Evolutionary conservation across 257 asterid species (phyloP), one percentile per base, ranked within the genome.

Genomic region (Nicotiana attenuata): DNA sequence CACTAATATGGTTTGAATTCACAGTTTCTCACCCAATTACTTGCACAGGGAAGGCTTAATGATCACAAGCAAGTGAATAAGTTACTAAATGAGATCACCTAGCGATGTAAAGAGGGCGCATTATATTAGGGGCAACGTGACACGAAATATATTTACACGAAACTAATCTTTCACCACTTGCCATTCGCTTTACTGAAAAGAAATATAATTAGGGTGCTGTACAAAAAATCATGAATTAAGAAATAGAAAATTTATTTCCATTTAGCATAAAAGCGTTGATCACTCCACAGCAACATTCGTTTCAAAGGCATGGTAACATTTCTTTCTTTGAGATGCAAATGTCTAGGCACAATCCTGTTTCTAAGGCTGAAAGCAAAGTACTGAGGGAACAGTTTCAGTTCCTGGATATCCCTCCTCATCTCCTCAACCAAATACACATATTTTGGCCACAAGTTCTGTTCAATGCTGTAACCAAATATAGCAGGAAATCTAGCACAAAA

Each of bases 401-500:
- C 87, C 16, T 80, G 75, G 50, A 79, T 4, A 80, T 81, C 77
- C 81, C 83, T 82, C 59, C 28, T 41, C 89, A 87, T 87, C 11
- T 65, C 80, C 47, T 38, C 47, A 38, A 80, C 86, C 76, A 87
- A 81, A 69, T 87, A 87, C 56, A 80, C 80, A 3, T 76, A 77
- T 80, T 87, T 87, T 0, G 90, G 90, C 85, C 26, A 5, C 81
- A 87, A 75, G 65, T 85, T 87, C 50, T 57, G 60, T 66, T 81
- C 86, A 31, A 80, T 82, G 52, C 87, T 82, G 33, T 84, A 84
- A 24, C 89, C 89, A 52, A 87, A 87, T 65, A 84, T 76, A 14
- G 89, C 89, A 28, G 89, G 89, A 38, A 84, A 76, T 65, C 89
- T 84, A 10, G 78, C 83, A 71, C 90, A 87, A 38, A 77, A 13